Base-by-base conservation (phyloP, 768 basidiomycete genomes). In the Serpula lacrymans region DNA sequence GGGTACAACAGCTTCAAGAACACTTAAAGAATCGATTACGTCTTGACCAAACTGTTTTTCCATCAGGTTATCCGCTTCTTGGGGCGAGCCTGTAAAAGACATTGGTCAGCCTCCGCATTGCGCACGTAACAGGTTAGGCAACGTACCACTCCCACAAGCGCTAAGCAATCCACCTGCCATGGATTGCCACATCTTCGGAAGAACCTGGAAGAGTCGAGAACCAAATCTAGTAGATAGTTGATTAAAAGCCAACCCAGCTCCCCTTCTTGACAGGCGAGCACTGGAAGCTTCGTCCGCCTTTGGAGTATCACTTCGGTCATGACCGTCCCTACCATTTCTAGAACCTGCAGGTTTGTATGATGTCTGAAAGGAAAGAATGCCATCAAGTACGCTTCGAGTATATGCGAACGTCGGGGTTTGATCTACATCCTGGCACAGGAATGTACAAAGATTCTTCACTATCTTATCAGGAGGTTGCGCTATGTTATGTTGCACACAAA, bases 141-240 rank as follows among this genome's bases (percentile, higher is more conserved):
- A 54, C 78, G 31, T 58, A 92, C 92, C 81, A 25, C 72, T 59
- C 29, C 70, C 66, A 48, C 84, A 92, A 17, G 82, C 76, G 39
- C 75, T 78, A 32, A 85, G 51, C 26, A 96, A 58, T 17, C 88
- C 83, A 17, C 83, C 84, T 11, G 81, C 82, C 80, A 96, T 90
- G 4, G 88, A 91, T 35, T 86, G 82, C 94, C 95, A 98, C 75
- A 97, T 87, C 49, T 80, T 90, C 2, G 96, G 95, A n/a, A 98
- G 79, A 24, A 78, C 71, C 0, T 82, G 75, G 25, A 98, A 66
- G 22, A 98, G 67, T 11, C 64, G 65, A 2, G 78, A 58, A 0
- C 88, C 92, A 49, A 98, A 96, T 46, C 75, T 77, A 3, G 64
- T 58, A 2, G 92, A 90, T 22, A 99, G 65, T 45, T 88, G 72